Percentiles rank a stretch among this genome's conserved stretches.
phyloP scores from a whole-genome alignment of 177 flowering plant genomes.

The Vitis hybrid region DNA sequence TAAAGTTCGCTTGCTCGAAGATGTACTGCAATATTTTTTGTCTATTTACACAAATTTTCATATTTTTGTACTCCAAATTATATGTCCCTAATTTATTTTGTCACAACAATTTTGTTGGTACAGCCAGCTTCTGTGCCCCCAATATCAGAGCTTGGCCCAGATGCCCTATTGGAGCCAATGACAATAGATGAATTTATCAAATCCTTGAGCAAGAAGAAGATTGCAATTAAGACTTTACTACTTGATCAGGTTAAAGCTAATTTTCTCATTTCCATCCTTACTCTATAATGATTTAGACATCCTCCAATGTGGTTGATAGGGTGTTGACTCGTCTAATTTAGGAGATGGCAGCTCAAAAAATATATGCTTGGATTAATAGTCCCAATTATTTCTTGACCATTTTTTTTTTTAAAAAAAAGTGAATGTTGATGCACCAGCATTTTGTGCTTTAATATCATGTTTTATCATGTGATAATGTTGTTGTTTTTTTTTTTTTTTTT shows the following conservation, averaged over 20 bases:
- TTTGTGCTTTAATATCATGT: background rate
- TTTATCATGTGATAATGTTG: background rate
- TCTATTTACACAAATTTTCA: background rate
- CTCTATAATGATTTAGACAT: background rate
- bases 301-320: background rate
- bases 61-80: background rate
- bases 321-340: background rate
- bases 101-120: constrained; percentile 22
- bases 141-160: constrained; percentile 97
- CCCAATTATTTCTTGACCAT: too few relatives aligned
- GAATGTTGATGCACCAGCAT: background rate
- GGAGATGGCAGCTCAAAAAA: too few relatives aligned
- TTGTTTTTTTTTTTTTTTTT: background rate
- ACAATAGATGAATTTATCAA: constrained; percentile 53
- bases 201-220: constrained; percentile 74
- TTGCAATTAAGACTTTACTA: constrained; percentile 75
- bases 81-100: constrained; percentile 1
- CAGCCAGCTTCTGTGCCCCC: constrained; percentile 89
- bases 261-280: background rate
- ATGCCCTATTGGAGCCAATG: constrained; percentile 86
- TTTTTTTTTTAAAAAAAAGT: too few relatives aligned
- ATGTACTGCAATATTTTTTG: constrained; percentile 49
- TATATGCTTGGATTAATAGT: too few relatives aligned
- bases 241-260: constrained; percentile 80
- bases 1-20: constrained; percentile 88